A percentile compares a stretch with the other conserved stretches of the same genome.
Evolutionary conservation across 1,284 basidiomycete genomes (phyloP).

Genomic region (Papiliotrema terrestris): DNA sequence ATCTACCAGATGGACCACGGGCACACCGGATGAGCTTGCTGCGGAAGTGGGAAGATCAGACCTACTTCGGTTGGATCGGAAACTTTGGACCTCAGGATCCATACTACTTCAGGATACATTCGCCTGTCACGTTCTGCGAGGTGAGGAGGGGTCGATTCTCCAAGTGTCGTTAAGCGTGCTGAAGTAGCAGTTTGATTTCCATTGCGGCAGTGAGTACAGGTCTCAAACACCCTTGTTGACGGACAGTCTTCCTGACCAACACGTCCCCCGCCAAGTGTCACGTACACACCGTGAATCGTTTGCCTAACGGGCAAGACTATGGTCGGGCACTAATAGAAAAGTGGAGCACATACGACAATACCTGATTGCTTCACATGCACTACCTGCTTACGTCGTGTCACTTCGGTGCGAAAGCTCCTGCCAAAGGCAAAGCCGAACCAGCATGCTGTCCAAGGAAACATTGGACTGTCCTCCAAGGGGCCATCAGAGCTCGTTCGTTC

Average conservation of each 20-base stretch:
- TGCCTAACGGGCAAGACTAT: conserved; percentile 44
- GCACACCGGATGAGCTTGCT: conserved; percentile 28
- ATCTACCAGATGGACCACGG: conserved; percentile 33
- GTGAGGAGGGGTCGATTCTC: conserved; percentile 18
- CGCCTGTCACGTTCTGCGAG: conserved; percentile 41
- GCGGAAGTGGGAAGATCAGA: conserved; percentile 22
- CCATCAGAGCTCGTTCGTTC: no score
- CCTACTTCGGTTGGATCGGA: conserved; percentile 46
- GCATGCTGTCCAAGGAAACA: no score
- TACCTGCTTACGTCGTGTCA: no score
- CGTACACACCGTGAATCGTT: conserved; percentile 42
- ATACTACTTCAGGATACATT: conserved; percentile 46
- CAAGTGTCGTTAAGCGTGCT: not conserved
- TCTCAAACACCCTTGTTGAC: not conserved
- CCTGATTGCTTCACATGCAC: no score
- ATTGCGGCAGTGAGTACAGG: conserved; percentile 40
- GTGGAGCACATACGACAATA: no score
- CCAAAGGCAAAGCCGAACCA: no score
- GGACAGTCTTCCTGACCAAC: conserved; percentile 43
- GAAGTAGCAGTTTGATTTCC: conserved; percentile 37
- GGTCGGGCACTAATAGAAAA: conserved; percentile 37
- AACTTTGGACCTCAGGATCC: conserved; percentile 39
- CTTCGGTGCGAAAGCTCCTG: no score
- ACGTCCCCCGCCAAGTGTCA: conserved; percentile 47
- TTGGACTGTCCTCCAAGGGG: no score